A percentile compares a stretch with the other conserved stretches of the same genome.
These are phyloP conservation scores for Aristolochia fimbriata DNA, from an alignment of 164 flowering plant genomes.

Conservation along the genomic window DNA sequence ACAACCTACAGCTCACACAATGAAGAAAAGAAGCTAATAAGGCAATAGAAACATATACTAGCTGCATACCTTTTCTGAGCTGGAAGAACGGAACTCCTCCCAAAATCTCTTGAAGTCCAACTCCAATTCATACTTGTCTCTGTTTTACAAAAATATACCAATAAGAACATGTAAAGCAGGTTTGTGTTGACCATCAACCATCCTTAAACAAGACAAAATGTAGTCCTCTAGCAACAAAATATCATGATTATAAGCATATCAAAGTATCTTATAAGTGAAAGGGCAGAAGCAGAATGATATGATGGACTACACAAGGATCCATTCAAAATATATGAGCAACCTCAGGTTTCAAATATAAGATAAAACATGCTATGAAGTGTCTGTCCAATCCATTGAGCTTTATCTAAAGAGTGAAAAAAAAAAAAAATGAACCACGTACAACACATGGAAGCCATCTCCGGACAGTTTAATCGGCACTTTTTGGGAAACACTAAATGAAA, in stretches of 20 bases:
- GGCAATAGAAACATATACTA: background rate
- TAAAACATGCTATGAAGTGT: too few species aligned
- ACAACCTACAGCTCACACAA: conserved; percentile 1
- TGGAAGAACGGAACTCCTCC: conserved; percentile 98
- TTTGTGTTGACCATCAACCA: background rate
- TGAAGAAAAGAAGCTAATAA: background rate
- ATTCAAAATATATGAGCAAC: too few species aligned
- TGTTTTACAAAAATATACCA: conserved; percentile 18
- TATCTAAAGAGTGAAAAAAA: too few species aligned
- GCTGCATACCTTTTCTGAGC: conserved; percentile 73
- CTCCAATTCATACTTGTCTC: conserved; percentile 91
- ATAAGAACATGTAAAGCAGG: background rate
- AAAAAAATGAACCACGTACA: too few species aligned
- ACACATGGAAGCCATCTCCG: too few species aligned
- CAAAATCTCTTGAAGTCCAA: conserved; percentile 97
- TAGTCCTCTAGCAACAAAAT: background rate
- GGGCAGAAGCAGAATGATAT: too few species aligned
- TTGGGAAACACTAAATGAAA: too few species aligned
- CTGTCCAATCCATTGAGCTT: too few species aligned
- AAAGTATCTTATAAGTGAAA: too few species aligned
- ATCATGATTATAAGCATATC: background rate
- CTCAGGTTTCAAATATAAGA: too few species aligned
- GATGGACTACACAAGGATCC: too few species aligned
- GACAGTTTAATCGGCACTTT: too few species aligned
- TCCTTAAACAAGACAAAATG: background rate